Conservation (phyloP, 441 rosid species). For the Gossypium lobatum region DNA sequence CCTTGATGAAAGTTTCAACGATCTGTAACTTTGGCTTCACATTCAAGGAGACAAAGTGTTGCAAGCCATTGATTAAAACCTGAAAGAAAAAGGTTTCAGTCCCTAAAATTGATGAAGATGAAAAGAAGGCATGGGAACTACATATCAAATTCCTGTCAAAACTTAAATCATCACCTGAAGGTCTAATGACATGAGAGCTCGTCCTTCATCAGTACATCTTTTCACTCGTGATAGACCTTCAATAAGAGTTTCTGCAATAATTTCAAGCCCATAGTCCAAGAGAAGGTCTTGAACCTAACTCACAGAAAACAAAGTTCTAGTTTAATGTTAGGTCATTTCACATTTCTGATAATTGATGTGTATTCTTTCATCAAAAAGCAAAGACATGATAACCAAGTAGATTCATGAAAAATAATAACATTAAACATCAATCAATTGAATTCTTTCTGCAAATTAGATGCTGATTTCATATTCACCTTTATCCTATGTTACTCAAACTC, state of each 20-base stretch:
- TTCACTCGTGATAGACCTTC: slow-evolving; percentile 96
- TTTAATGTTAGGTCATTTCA: background rate
- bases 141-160: background rate
- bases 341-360: background rate
- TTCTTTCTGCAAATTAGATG: background rate
- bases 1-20: slow-evolving; percentile 90
- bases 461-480: background rate
- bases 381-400: background rate
- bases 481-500: background rate
- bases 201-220: slow-evolving; percentile 92
- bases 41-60: slow-evolving; percentile 66
- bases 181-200: slow-evolving; percentile 93
- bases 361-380: background rate
- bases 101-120: background rate
- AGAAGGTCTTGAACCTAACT: slow-evolving; percentile 76
- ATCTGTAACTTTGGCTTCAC: slow-evolving; percentile 73
- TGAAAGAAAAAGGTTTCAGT: slow-evolving; percentile 39
- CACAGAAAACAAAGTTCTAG: slow-evolving; percentile 6
- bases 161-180: slow-evolving; percentile 55
- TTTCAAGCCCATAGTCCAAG: slow-evolving; percentile 77
- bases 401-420: slow-evolving; percentile 10
- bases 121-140: slow-evolving; percentile 22
- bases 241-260: slow-evolving; percentile 79
- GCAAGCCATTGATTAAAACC: slow-evolving; percentile 88
- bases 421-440: background rate